Evolutionary conservation across 805 yeast species (phyloP), one percentile per base, ranked within the genome.

Genomic region (Saccharomyces eubayanus): DNA sequence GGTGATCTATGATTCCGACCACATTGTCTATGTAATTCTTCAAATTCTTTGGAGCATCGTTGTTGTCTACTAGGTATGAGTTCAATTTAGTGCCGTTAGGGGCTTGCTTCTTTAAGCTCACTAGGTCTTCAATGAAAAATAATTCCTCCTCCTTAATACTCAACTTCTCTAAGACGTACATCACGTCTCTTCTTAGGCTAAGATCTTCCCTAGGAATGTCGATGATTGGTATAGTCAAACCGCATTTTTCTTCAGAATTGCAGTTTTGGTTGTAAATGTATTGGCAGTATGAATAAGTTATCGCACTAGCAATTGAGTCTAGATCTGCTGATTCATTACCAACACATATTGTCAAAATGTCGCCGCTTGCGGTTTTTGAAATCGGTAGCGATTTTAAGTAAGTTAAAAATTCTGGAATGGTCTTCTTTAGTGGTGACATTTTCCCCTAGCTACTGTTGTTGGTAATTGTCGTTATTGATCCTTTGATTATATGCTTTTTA

Each of bases 301-400:
- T 73, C 0, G 97, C 84, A 53, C 85, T 78, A 1, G 89, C 79
- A 31, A 90, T 85, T 0, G 97, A 91, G 68, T 92, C 99, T 72
- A 94, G 72, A 68, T 92, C 90, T 55, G 94, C 91, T 4, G 94
- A 81, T 62, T 89, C 94, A 64, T 90, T 90, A 1, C 97, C 97
- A 0, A 36, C 43, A 16, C 60, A 62, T 30, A 58, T 60, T 16
- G 60, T 54, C 31, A 43, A 52, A 28, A 54, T 30, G 16, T 14
- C 27, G 5, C 51, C 30, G 16, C 46, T 52, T 36, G 46, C 47
- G n/a, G 27, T 28, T 20, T 43, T 27, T 14, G 31, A 16, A 16
- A 16, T 36, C 20, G 43, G 43, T 16, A 36, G 24, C 20, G 43
- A 36, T 36, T 36, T 36, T 16, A 36, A 36, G 43, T 36, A 21